Evolutionary conservation across 148 eudicot species (phyloP), one percentile per base, ranked within the genome.

Genomic region (Chenopodium quinoa): DNA sequence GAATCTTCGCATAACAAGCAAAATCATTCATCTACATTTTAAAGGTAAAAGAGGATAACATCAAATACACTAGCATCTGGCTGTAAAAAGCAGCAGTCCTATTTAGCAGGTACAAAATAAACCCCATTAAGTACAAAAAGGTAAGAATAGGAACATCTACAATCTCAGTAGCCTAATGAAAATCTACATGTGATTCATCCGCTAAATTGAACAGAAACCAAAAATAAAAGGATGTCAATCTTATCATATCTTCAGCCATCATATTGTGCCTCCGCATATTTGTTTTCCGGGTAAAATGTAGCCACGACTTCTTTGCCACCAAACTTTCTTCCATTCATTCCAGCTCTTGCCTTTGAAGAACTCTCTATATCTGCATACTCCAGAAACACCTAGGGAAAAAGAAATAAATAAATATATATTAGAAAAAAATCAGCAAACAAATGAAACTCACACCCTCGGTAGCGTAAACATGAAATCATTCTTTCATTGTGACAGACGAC

Each of bases 311-410:
- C 88, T 77, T 92, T 94, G 34, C 95, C 98, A 27, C 83, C 97
- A 50, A 94, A 94, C 84, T 89, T 94, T 69, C 98, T 92, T 67
- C 98, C 98, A 40, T 94, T 86, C 87, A 94, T 88, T 44, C 92
- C 97, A 29, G 83, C 80, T 67, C 91, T 85, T 50, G 97, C 97
- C 82, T 83, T 92, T 4, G 89, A 68, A 22, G 99, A 85, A 80
- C 98, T 86, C 37, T 91, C 95, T 44, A 84, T 70, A 77, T 94
- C 98, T 0, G 73, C 87, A 76, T 91, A 96, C 84, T 94, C 99
- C 93, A 96, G 56, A 84, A 93, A 96, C 80, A 96, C 99, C 99
- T 96, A 81, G 62, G 56, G 74, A 47, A 34, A 40, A 40, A 40
- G 44, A 40, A 40, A 40, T 40, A 40, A 40, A 40, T 0, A 0